These are phyloP conservation scores for Pulveroboletus sp. DNA, from an alignment of 768 basidiomycete species.

Conservation along the genomic window DNA sequence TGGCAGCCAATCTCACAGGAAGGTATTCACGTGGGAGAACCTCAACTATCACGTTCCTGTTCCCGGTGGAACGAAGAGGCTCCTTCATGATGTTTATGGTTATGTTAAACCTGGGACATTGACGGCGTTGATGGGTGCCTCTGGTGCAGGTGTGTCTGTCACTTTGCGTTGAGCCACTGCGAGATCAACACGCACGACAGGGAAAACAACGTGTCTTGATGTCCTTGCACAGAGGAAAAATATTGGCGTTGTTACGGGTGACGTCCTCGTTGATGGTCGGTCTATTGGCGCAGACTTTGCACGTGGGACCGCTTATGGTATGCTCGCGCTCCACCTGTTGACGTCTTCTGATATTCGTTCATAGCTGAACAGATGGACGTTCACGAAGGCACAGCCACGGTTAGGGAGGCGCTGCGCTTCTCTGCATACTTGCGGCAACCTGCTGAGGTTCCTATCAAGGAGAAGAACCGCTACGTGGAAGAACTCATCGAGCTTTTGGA, in stretches of 20 bases:
- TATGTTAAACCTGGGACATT: slow-evolving; percentile 85
- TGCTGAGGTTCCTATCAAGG: slow-evolving; percentile 54
- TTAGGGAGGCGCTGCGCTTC: slow-evolving; percentile 81
- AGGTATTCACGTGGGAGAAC: slow-evolving; percentile 76
- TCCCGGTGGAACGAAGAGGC: slow-evolving; percentile 49
- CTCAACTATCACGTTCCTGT: slow-evolving; percentile 76
- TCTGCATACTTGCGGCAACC: slow-evolving; percentile 84
- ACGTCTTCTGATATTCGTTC: slow-evolving; percentile 22
- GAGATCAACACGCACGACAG: slow-evolving; percentile 31
- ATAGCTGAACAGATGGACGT: slow-evolving; percentile 80
- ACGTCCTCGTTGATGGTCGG: slow-evolving; percentile 61
- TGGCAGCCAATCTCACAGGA: slow-evolving; percentile 3
- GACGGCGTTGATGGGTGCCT: slow-evolving; percentile 86
- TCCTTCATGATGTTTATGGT: slow-evolving; percentile 73
- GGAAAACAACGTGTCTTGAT: slow-evolving; percentile 73
- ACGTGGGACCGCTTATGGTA: slow-evolving; percentile 77
- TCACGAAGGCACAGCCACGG: slow-evolving; percentile 77
- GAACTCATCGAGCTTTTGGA: slow-evolving; percentile 82
- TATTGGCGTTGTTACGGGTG: slow-evolving; percentile 61
- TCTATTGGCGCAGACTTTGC: slow-evolving; percentile 53
- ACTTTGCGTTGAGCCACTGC: slow-evolving; percentile 4
- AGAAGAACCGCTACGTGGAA: slow-evolving; percentile 77
- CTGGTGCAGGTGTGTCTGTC: slow-evolving; percentile 56
- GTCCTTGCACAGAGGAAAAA: slow-evolving; percentile 71
- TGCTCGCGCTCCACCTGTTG: slow-evolving; percentile 19